A percentile compares a stretch with the other conserved stretches of the same genome.
Evolutionary conservation across 2,329 filamentous ascomycete genomes (phyloP).

Genomic region (Erysiphe neolycopersici): DNA sequence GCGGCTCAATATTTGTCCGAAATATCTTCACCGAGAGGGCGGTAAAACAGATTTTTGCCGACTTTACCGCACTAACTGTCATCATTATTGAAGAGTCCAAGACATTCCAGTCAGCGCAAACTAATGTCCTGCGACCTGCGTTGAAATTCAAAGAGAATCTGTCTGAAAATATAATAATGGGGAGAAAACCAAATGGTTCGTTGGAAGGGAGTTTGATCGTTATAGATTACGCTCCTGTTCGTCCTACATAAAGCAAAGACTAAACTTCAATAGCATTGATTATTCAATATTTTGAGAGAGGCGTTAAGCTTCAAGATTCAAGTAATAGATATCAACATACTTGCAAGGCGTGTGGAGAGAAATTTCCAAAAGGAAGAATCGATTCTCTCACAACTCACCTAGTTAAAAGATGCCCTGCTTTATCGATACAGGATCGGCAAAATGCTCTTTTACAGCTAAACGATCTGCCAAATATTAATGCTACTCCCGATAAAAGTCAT

Average conservation of each 20-base stretch:
- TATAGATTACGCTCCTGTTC: background rate
- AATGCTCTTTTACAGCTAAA: constrained; percentile 47
- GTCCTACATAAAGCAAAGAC: background rate
- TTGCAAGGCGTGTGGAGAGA: constrained; percentile 67
- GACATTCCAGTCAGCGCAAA: background rate
- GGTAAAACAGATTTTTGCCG: background rate
- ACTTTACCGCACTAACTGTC: background rate
- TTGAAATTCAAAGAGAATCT: too few relatives aligned
- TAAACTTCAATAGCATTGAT: constrained; percentile 25
- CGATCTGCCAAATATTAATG: constrained; percentile 30
- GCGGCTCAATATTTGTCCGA: background rate
- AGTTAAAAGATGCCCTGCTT: constrained; percentile 62
- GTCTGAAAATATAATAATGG: constrained; percentile 2
- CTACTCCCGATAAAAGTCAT: constrained; percentile 11
- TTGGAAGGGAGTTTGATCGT: background rate
- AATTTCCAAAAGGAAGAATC: constrained; percentile 70
- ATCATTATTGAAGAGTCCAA: background rate
- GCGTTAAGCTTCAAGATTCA: constrained; percentile 62
- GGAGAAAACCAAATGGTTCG: constrained; percentile 7
- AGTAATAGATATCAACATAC: constrained; percentile 84
- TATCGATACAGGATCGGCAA: constrained; percentile 47
- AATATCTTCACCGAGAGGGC: background rate
- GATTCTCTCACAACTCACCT: constrained; percentile 62
- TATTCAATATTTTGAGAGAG: constrained; percentile 67
- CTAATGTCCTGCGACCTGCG: background rate